Evolutionary conservation across 1,139 yeast species (phyloP), one percentile per base, ranked within the genome.

Genomic region (Hanseniaspora sp.): DNA sequence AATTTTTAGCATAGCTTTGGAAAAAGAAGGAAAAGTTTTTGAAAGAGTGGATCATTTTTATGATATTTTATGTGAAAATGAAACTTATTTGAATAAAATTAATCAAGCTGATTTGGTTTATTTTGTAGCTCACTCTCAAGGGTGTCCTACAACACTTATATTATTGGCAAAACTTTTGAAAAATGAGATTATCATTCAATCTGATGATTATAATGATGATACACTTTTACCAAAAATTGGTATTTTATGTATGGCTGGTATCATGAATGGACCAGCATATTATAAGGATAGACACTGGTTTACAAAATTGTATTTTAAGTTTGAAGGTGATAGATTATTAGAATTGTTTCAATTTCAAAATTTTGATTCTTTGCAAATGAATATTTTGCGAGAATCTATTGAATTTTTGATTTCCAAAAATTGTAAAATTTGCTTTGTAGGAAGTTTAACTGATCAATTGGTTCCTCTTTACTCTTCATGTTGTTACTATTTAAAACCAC

Each of bases 91-190:
- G 46, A 71, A 78, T 23, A 87, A 85, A 60, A 73, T 92, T 33
- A 76, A 78, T 55, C 75, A 78, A 34, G 90, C 96, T 0, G 97
- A 92, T 66, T 83, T 84, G 61, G 79, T 92, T 11, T 87, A 83
- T 65, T 77, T 92, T 59, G 96, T 96, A 0, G 81, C 95, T 0
- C 98, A 92, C 69, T 87, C 96, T 0, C 98, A 92, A 68, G 97
- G 98, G 0, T 83, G 94, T 55, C 96, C 95, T 0, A 97, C 92
- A 0, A 80, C 95, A 0, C 80, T 87, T 1, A 83, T 87, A 48
- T 67, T 92, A 34, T 69, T 88, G 37, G 86, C 95, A 0, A 75
- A 78, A 59, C 72, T 92, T 46, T 77, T 92, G 8, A 82, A 78
- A 58, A 75, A 79, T 59, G 95, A 92, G 0, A 74, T 85, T 30